Evolutionary conservation across 805 yeast species (phyloP), one percentile per base, ranked within the genome.

Genomic region (Monosporozyma solicola): DNA sequence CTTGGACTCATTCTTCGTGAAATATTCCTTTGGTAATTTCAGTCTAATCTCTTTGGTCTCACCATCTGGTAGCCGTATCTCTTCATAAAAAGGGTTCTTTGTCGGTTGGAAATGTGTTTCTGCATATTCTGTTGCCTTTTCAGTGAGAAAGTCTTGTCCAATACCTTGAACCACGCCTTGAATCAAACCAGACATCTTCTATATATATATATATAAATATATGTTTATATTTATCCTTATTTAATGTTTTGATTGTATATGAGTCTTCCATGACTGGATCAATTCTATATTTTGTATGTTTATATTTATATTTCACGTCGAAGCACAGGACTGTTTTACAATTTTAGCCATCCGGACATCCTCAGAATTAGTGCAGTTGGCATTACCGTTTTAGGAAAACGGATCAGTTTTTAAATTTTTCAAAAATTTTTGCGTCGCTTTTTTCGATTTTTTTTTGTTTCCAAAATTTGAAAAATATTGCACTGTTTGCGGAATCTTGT

Each of bases 31-130:
- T 2, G 74, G 76, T 35, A 89, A 74, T 55, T 81, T 76, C 49
- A 76, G 76, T n/a, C 54, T 49, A 33, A 32, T 24, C 11, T 43
- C 41, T 22, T 44, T 50, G 11, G 81, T 66, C 53, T 75, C 72
- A 4, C 95, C 80, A 61, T 77, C 73, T 3, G 62, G 53, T 52
- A 72, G 61, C 9, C 48, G 25, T 33, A 69, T 71, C 10, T 7
- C 20, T 48, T 83, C 82, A 54, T 78, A 76, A 59, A 65, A 87
- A 5, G 96, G 95, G 59, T 87, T 83, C 53, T 56, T 64, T 8
- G 64, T 62, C 2, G 70, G 69, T 52, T 67, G 71, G 45, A 67
- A 65, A 52, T 64, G 62, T 41, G 53, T 60, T 11, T 56, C 69
- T 10, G 68, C 68, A 50, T 48, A 59, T 2, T 57, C 66, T 27